phyloP scores from a whole-genome alignment of 2,329 filamentous ascomycete genomes.

The Cladosporium sp. region DNA sequence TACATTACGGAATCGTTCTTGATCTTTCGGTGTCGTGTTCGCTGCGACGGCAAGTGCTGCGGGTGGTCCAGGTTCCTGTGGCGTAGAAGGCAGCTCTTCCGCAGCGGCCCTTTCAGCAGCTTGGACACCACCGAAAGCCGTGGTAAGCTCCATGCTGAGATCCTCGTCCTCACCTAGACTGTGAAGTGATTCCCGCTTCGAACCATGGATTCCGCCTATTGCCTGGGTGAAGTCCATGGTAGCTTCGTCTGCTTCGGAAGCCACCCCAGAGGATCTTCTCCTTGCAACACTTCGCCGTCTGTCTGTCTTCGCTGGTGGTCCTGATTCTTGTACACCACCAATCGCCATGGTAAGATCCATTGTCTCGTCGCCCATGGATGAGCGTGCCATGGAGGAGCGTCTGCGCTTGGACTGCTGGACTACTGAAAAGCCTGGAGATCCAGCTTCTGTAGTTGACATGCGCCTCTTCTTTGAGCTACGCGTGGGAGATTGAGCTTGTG shows the following conservation, averaged over 20 bases:
- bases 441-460: constrained; percentile 41
- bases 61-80: constrained; percentile 48
- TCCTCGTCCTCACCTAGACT: constrained; percentile 42
- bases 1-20: constrained; percentile 57
- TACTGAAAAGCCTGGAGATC: constrained; percentile 31
- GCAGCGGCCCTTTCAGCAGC: constrained; percentile 31
- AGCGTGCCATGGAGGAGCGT: constrained; percentile 38
- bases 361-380: constrained; percentile 42
- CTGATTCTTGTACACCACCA: constrained; percentile 34
- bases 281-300: constrained; percentile 37
- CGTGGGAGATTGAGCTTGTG: constrained; percentile 30
- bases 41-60: constrained; percentile 39
- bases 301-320: constrained; percentile 28
- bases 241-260: constrained; percentile 45
- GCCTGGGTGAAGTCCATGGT: constrained; percentile 60
- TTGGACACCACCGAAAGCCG: constrained; percentile 48
- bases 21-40: constrained; percentile 58
- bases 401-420: constrained; percentile 37
- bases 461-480: constrained; percentile 45
- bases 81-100: constrained; percentile 31
- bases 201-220: constrained; percentile 45
- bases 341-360: constrained; percentile 44
- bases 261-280: constrained; percentile 37
- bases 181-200: constrained; percentile 23
- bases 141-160: constrained; percentile 55